These are phyloP conservation scores for Penicillium sp. DNA, from an alignment of 2,329 filamentous ascomycete genomes.

Conservation along the genomic window DNA sequence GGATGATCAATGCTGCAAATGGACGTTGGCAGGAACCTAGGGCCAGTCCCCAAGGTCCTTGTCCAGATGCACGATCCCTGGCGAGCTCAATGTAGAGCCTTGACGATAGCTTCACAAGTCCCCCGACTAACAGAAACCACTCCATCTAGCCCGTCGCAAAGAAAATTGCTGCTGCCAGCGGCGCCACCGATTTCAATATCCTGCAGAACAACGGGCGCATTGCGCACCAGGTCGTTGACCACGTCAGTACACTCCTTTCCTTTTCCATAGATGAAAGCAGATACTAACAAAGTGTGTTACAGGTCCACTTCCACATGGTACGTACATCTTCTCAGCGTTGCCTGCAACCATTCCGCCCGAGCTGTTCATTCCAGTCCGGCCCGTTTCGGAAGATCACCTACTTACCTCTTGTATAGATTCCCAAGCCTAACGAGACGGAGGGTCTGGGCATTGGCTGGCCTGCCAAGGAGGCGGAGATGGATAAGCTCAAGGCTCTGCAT, in stretches of 20 bases:
- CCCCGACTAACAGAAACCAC: slow-evolving; percentile 12
- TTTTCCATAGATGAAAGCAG: too few relatives aligned
- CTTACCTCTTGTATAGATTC: slow-evolving; percentile 62
- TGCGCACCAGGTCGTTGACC: slow-evolving; percentile 90
- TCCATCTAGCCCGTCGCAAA: slow-evolving; percentile 71
- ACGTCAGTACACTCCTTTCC: slow-evolving; percentile 60
- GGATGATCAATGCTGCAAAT: not conserved
- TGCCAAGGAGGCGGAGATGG: slow-evolving; percentile 73
- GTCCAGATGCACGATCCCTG: not conserved
- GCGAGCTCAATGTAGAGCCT: not conserved
- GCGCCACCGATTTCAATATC: slow-evolving; percentile 83
- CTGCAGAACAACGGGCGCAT: slow-evolving; percentile 93
- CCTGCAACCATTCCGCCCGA: not conserved
- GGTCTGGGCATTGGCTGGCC: slow-evolving; percentile 84
- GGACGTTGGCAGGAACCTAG: not conserved
- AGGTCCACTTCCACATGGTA: slow-evolving; percentile 95
- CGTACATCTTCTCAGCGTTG: slow-evolving; percentile 20
- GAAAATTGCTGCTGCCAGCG: slow-evolving; percentile 76
- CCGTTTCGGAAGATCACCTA: not conserved
- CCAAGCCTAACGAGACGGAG: slow-evolving; percentile 83
- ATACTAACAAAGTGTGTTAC: not conserved
- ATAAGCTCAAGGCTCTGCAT: slow-evolving; percentile 72
- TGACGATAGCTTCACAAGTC: slow-evolving; percentile 1
- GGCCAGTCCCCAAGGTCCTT: slow-evolving; percentile 26
- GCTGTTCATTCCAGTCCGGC: not conserved